These are phyloP conservation scores for Neonectria ditissima DNA, from an alignment of 2,329 filamentous ascomycete genomes.

Conservation along the genomic window DNA sequence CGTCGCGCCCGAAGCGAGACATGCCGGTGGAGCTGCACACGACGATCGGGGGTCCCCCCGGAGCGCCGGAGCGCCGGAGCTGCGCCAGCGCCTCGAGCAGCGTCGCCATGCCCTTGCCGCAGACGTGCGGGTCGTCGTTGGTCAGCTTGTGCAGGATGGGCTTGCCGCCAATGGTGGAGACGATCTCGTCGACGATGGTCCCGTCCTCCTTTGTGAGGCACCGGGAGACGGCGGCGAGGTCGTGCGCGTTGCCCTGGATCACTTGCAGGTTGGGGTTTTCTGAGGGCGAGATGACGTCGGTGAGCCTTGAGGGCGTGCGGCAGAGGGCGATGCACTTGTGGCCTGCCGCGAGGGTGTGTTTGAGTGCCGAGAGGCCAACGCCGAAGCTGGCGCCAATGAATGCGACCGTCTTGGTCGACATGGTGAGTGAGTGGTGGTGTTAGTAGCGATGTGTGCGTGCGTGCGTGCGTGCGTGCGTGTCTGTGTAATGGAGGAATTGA, in stretches of 20 bases:
- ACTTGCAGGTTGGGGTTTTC: conserved; percentile 55
- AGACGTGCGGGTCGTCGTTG: conserved; percentile 61
- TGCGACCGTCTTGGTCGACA: conserved; percentile 54
- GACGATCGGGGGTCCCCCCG: conserved; percentile 50
- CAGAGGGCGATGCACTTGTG: conserved; percentile 62
- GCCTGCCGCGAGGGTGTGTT: conserved; percentile 57
- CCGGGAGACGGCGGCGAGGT: conserved; percentile 51
- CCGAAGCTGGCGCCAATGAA: conserved; percentile 68
- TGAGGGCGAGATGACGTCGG: conserved; percentile 47
- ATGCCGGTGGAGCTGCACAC: conserved; percentile 57
- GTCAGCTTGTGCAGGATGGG: conserved; percentile 48
- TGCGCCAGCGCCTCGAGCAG: conserved; percentile 56
- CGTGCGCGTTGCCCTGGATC: conserved; percentile 61
- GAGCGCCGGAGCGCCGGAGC: conserved; percentile 43
- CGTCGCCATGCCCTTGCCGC: conserved; percentile 56
- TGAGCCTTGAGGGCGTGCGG: conserved; percentile 63
- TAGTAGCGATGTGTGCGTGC: not conserved
- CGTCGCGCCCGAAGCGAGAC: conserved; percentile 51
- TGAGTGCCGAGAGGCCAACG: conserved; percentile 60
- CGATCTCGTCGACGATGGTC: conserved; percentile 57
- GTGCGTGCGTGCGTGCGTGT: conserved; percentile 1
- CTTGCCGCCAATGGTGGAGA: conserved; percentile 61
- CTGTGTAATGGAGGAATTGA: no score
- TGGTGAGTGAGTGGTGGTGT: conserved; percentile 19
- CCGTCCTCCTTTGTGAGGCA: conserved; percentile 49